Evolutionary conservation across 192 early-diverging fungal species (phyloP).

Genomic region (Coemansia sp.): DNA sequence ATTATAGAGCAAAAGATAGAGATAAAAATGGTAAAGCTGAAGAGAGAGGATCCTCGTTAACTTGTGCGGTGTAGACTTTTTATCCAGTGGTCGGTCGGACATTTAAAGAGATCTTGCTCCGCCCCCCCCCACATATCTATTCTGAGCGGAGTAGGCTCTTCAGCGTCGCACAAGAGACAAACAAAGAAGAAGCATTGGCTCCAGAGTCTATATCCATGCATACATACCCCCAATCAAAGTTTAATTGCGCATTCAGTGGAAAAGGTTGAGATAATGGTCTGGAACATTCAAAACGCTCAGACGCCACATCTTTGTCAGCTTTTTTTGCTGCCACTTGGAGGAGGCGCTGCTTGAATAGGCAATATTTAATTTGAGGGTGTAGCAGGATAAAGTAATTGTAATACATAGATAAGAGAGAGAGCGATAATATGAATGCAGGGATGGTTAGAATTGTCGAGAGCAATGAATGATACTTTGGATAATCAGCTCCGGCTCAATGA

Average conservation of each 20-base stretch:
- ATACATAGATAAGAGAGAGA: neutral
- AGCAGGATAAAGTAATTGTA: neutral
- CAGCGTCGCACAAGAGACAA: neutral
- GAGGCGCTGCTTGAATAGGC: neutral
- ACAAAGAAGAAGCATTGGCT: constrained; percentile 5
- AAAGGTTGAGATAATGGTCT: neutral
- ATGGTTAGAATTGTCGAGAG: constrained; percentile 14
- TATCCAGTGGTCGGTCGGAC: neutral
- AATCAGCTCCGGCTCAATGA: constrained; percentile 34
- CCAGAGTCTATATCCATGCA: neutral
- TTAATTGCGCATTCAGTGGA: neutral
- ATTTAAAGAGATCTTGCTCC: neutral
- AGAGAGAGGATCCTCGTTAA: neutral
- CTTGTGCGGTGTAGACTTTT: neutral
- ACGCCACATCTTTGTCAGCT: constrained; percentile 2
- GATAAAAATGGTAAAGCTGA: neutral
- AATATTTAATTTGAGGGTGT: neutral
- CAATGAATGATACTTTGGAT: constrained; percentile 54
- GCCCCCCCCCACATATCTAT: too few species aligned
- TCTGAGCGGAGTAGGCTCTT: neutral
- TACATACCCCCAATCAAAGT: neutral
- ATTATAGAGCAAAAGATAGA: neutral
- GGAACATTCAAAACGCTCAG: neutral
- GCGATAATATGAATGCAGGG: neutral
- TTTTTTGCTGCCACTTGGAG: neutral